Base-by-base conservation (phyloP, 139 green algal species). In the Chlorella vulgaris region DNA sequence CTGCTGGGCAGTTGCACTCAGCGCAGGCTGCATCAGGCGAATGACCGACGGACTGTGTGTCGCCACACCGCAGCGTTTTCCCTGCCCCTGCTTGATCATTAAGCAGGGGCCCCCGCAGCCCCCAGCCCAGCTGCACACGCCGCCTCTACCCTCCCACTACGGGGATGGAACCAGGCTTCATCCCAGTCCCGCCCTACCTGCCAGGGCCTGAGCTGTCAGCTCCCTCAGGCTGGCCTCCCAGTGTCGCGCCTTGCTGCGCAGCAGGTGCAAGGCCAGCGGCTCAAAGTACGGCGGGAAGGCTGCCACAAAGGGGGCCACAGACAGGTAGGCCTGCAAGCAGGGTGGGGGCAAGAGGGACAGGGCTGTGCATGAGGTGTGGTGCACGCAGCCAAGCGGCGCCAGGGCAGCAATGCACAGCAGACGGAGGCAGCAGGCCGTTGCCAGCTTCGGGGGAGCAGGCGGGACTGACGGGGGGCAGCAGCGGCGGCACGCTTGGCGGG, bases 181-280 rank as follows among this genome's bases (percentile, higher is more conserved):
- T n/a, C n/a, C n/a, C n/a, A n/a, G 15, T 28, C 55, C 55, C 18
- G 1, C 6, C 67, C 1, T 29, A 80, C 80, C 80, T 62, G 83
- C 89, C 31, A 98, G 82, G 10, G 90, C 90, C 40, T 92, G 67
- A 0, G 93, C 94, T 7, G 96, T 88, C 38, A 98, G 88, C 80
- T 93, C 84, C 3, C 96, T 68, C 70, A 98, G 83, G 1, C 82
- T n/a, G 51, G 88, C 87, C 28, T 98, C 96, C 97, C 97, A 99
- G 86, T 99, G 96, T 7, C 81, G 74, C 76, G 98, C 83, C 92
- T 98, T 97, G 24, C 69, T 69, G 40, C 82, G n/a, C 33, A 97
- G 78, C 60, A 99, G 84, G 86, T 98, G 92, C 31, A 88, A 63
- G 21, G 91, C 77, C 69, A 99, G 78, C 0, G 87, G 21, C 2